A percentile compares a stretch with the other conserved stretches of the same genome.
Evolutionary conservation across 805 yeast species (phyloP).

Genomic region (Sugiyamaella qingdaonensis): DNA sequence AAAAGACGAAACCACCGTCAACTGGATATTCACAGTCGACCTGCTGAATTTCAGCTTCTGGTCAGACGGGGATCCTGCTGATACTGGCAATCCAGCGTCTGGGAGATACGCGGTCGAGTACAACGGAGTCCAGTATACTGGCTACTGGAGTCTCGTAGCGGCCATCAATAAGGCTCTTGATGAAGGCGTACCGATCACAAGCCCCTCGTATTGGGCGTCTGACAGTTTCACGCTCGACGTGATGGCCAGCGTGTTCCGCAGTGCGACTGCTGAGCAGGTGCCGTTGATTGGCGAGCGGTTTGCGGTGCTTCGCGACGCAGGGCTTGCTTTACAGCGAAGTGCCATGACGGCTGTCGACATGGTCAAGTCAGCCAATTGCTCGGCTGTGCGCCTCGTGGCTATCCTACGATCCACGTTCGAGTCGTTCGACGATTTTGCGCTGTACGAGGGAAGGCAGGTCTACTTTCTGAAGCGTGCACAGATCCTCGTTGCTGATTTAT

Average conservation of each 20-base stretch:
- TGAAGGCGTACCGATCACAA: conserved; percentile 36
- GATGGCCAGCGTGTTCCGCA: conserved; percentile 29
- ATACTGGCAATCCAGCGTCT: conserved; percentile 29
- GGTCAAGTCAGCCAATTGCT: conserved; percentile 25
- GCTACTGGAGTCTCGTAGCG: conserved; percentile 44
- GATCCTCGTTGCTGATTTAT: conserved; percentile 39
- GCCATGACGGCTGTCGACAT: background rate
- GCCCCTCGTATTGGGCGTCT: conserved; percentile 34
- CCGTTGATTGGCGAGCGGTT: conserved; percentile 36
- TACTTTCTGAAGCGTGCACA: conserved; percentile 40
- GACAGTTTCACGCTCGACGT: conserved; percentile 26
- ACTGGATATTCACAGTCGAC: conserved; percentile 42
- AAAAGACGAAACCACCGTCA: conserved; percentile 17
- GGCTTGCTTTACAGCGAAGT: conserved; percentile 22
- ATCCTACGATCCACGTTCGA: conserved; percentile 28
- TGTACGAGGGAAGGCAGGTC: conserved; percentile 31
- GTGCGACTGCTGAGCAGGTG: conserved; percentile 30
- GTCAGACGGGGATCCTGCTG: conserved; percentile 34
- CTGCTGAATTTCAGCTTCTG: conserved; percentile 42
- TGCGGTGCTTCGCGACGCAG: conserved; percentile 36
- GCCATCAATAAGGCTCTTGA: conserved; percentile 41
- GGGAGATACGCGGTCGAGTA: conserved; percentile 35
- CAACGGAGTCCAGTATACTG: conserved; percentile 35
- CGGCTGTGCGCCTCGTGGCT: conserved; percentile 34
- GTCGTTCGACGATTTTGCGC: conserved; percentile 34